A percentile compares a stretch with the other conserved stretches of the same genome.
These are phyloP conservation scores for Beauveria varroae DNA, from an alignment of 2,329 filamentous ascomycete species.

Conservation along the genomic window DNA sequence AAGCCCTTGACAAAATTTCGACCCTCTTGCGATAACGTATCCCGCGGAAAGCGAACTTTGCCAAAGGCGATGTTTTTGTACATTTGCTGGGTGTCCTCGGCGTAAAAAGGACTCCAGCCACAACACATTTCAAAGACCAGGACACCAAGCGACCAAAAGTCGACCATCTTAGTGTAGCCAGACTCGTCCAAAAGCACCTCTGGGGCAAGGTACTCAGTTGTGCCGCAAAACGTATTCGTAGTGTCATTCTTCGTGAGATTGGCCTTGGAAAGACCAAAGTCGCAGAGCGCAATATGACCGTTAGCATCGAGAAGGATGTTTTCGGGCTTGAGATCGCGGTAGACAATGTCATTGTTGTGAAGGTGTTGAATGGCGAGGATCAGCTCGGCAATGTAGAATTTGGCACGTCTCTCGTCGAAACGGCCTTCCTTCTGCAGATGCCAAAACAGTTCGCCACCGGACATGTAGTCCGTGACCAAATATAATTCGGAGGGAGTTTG, in stretches of 20 bases:
- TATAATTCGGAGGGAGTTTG: slow-evolving; percentile 95
- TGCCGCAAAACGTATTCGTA: slow-evolving; percentile 98
- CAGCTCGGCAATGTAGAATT: slow-evolving; percentile 98
- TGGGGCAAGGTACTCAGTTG: slow-evolving; percentile 92
- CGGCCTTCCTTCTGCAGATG: slow-evolving; percentile 95
- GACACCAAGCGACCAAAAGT: slow-evolving; percentile 97
- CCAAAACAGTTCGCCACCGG: slow-evolving; percentile 96
- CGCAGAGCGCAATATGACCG: slow-evolving; percentile 93
- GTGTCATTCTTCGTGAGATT: slow-evolving; percentile 96
- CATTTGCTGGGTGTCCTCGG: slow-evolving; percentile 99
- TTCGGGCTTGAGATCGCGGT: slow-evolving; percentile 93
- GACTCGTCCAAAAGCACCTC: slow-evolving; percentile 93
- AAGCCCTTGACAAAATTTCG: slow-evolving; percentile 97
- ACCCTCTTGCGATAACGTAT: slow-evolving; percentile 89
- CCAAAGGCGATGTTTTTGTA: slow-evolving; percentile 99
- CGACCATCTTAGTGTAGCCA: slow-evolving; percentile 99
- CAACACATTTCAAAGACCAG: slow-evolving; percentile 99
- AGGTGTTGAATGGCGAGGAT: slow-evolving; percentile 92
- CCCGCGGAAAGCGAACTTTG: slow-evolving; percentile 92
- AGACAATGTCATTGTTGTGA: slow-evolving; percentile 95
- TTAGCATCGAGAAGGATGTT: slow-evolving; percentile 97
- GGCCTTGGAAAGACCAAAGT: slow-evolving; percentile 95
- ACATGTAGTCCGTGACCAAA: slow-evolving; percentile 99
- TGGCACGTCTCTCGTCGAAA: slow-evolving; percentile 88
- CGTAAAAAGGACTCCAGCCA: slow-evolving; percentile 98